Conservation (phyloP, 352 stramenopile genomes). For the Globisporangium ultimum region DNA sequence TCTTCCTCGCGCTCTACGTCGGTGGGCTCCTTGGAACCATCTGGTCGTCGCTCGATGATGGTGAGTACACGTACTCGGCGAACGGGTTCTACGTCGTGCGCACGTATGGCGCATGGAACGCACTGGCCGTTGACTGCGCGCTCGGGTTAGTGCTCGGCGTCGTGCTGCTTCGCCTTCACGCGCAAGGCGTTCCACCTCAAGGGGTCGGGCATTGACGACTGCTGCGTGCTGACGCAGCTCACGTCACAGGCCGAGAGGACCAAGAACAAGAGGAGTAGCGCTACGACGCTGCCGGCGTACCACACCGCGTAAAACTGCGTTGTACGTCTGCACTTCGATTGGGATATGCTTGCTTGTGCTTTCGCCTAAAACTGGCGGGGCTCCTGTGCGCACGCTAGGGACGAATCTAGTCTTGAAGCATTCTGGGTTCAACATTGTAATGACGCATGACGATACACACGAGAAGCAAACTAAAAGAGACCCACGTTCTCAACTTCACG, state of each 20-base stretch:
- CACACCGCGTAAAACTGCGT: neutral
- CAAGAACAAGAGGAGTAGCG: constrained; percentile 2
- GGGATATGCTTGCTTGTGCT: too few relatives aligned
- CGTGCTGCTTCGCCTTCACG: neutral
- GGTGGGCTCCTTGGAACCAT: neutral
- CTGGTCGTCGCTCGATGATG: neutral
- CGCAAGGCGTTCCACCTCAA: constrained; percentile 4
- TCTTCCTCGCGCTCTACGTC: neutral
- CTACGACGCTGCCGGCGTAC: constrained; percentile 11
- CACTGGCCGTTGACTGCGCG: neutral
- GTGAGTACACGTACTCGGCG: constrained; percentile 15
- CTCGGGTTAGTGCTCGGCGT: neutral
- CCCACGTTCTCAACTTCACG: too few relatives aligned
- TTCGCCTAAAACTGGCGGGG: too few relatives aligned
- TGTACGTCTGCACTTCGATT: too few relatives aligned
- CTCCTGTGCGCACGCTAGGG: too few relatives aligned
- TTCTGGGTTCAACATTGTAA: too few relatives aligned
- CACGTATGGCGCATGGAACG: neutral
- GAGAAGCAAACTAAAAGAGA: too few relatives aligned
- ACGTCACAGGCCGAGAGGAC: constrained; percentile 17
- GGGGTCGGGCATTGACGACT: constrained; percentile 10
- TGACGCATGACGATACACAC: too few relatives aligned
- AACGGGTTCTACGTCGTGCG: constrained; percentile 20
- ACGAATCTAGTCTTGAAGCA: too few relatives aligned
- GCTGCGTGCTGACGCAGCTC: constrained; percentile 18